Evolutionary conservation across 345 rosid genomes (phyloP), one percentile per base, ranked within the genome.

Genomic region (Eutrema heterophyllum): DNA sequence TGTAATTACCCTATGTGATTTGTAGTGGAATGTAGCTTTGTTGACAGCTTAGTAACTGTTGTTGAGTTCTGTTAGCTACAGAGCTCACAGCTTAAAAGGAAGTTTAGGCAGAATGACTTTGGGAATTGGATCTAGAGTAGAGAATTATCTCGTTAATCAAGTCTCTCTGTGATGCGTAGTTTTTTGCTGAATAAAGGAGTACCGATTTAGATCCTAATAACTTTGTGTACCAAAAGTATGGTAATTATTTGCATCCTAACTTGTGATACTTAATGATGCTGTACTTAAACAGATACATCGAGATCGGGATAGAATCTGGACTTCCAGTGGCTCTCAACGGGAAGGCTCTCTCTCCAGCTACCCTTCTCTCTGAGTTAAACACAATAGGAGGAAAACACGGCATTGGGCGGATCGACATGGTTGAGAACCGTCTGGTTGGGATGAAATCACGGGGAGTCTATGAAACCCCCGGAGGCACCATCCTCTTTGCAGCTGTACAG

Each of bases 401-500:
- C 2, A 76, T 95, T 60, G 99, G 99, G 5, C 93, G 97, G 0
- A 68, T 88, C 18, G 97, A 91, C 90, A 73, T 88, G 89, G 99
- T 95, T 7, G 99, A 95, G 80, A 92, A 95, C 79, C 84, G 97
- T 38, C 85, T 95, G 13, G 97, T 90, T 10, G 99, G 96, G 33
- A 95, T 92, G 99, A 95, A 94, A 74, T 88, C 96, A 55, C 96
- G 97, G 0, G 98, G 98, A 27, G 96, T 91, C n/a, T 94, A 94
- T 62, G 98, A 91, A 81, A 91, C 98, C 78, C 98, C 97, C 2
- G 98, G 98, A 43, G 97, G 98, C 15, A 89, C 97, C 35, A 87
- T 95, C 78, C 92, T 95, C 7, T 95, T 82, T 64, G 58, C 80
- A n/a, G 99, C 96, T 2, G 87, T 51, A 0, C 92, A 85, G 5